Evolutionary conservation across 1,284 basidiomycete genomes (phyloP), one percentile per base, ranked within the genome.

Genomic region (Apiotrichum veenhuisii): DNA sequence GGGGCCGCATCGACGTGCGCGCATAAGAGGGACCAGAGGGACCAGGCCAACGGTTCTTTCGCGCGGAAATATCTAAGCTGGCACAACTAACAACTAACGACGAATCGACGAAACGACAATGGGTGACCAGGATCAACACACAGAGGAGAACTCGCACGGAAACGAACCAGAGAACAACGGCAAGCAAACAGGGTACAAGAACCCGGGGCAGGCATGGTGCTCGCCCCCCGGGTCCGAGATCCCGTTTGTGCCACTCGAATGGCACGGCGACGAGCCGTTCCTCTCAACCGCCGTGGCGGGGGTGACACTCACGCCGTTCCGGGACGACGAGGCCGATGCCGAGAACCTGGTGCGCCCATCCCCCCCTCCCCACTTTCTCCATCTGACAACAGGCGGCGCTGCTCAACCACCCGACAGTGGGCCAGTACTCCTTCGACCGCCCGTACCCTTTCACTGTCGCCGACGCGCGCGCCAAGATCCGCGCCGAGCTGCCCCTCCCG

Each of bases 181-280:
- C 17, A 38, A 11, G 18, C 26, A 45, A 26, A 15, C n/a, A 11
- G 45, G 45, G 4, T 22, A 34, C 18, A 34, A 11, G 45, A 46
- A 46, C 12, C 45, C 45, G 5, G 5, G 5, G 7, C 45, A 46
- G 45, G 15, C 45, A n/a, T 46, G 27, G 27, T 17, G 26, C 17
- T 15, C 45, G 7, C 4, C 30, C 18, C 9, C 18, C 27, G 45
- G 18, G 25, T 15, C 43, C 14, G 27, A 26, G n/a, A 7, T 46
- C 8, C 45, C 45, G n/a, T 11, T n/a, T 30, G 8, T 11, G 10
- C 9, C 4, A 8, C 42, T 53, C 2, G 42, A 53, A 7, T 53
- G 51, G 51, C 20, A 46, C 43, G 43, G 34, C 34, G 43, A 30
- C 23, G 50, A 53, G 51, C 51, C 51, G 11, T 53, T 20, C 43